These are phyloP conservation scores for Setaria italica DNA, from an alignment of 202 grass and related monocot species.

Conservation along the genomic window DNA sequence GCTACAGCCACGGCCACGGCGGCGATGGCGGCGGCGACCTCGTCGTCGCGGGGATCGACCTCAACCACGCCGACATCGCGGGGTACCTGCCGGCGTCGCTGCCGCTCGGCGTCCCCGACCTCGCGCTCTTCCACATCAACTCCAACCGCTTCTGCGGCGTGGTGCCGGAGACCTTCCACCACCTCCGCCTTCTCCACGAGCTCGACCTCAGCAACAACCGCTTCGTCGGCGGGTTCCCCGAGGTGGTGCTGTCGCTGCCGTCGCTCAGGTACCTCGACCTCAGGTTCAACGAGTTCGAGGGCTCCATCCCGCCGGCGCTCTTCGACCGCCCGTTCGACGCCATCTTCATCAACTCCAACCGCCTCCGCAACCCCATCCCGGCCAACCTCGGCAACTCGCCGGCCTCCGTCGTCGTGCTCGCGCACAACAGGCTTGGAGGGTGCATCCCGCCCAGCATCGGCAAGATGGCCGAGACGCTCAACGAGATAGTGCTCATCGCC, in stretches of 20 bases:
- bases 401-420: constrained; percentile 83
- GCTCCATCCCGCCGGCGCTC: constrained; percentile 61
- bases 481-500: constrained; percentile 86
- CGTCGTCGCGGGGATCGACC: constrained; percentile 84
- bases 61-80: constrained; percentile 92
- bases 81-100: constrained; percentile 67
- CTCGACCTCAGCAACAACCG: constrained; percentile 99
- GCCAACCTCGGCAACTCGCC: constrained; percentile 79
- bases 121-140: constrained; percentile 91
- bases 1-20: not conserved
- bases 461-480: constrained; percentile 65
- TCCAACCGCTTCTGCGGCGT: constrained; percentile 96
- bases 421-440: constrained; percentile 74
- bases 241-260: constrained; percentile 52
- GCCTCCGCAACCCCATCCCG: constrained; percentile 72
- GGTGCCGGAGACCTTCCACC: constrained; percentile 55
- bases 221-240: constrained; percentile 78
- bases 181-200: constrained; percentile 69
- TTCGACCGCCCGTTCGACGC: constrained; percentile 84
- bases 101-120: constrained; percentile 63
- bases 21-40: not conserved
- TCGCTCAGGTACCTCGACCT: constrained; percentile 75
- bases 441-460: constrained; percentile 86
- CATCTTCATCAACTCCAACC: constrained; percentile 94
- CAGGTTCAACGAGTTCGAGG: constrained; percentile 95